Evolutionary conservation across 2,329 filamentous ascomycete genomes (phyloP).

Genomic region (Calycina marina): DNA sequence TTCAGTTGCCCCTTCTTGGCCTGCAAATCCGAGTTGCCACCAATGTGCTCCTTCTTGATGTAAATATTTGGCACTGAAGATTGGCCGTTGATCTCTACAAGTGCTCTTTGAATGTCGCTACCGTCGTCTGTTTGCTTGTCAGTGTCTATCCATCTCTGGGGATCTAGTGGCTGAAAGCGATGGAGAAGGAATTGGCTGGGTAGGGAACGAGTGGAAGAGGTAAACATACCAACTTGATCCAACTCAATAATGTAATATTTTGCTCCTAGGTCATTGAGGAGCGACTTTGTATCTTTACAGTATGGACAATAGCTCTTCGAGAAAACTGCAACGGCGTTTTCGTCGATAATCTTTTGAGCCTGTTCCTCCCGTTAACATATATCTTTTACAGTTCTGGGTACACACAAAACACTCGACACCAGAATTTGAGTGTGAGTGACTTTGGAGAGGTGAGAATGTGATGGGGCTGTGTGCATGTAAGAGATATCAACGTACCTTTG

Average conservation of each 20-base stretch:
- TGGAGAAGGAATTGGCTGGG: neutral
- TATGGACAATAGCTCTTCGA: constrained; percentile 95
- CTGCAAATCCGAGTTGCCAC: constrained; percentile 85
- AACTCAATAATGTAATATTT: constrained; percentile 69
- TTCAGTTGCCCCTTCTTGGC: constrained; percentile 50
- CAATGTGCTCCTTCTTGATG: constrained; percentile 82
- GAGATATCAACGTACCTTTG: too few species aligned
- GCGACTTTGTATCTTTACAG: constrained; percentile 65
- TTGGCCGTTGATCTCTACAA: constrained; percentile 68
- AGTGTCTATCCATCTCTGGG: constrained; percentile 3
- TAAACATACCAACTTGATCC: constrained; percentile 60
- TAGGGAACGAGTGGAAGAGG: neutral
- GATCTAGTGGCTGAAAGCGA: too few species aligned
- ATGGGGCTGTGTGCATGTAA: too few species aligned
- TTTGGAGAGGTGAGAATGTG: too few species aligned
- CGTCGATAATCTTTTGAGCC: constrained; percentile 74
- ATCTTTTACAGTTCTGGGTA: too few species aligned
- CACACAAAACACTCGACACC: too few species aligned
- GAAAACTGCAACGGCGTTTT: constrained; percentile 87
- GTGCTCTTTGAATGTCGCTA: constrained; percentile 65
- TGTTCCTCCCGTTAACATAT: too few species aligned
- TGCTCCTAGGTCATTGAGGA: constrained; percentile 54
- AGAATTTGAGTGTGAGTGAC: too few species aligned
- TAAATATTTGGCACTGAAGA: constrained; percentile 91
- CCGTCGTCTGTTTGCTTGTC: constrained; percentile 53